These are phyloP conservation scores for Amanita thiersii DNA, from an alignment of 768 basidiomycete genomes.

Conservation along the genomic window DNA sequence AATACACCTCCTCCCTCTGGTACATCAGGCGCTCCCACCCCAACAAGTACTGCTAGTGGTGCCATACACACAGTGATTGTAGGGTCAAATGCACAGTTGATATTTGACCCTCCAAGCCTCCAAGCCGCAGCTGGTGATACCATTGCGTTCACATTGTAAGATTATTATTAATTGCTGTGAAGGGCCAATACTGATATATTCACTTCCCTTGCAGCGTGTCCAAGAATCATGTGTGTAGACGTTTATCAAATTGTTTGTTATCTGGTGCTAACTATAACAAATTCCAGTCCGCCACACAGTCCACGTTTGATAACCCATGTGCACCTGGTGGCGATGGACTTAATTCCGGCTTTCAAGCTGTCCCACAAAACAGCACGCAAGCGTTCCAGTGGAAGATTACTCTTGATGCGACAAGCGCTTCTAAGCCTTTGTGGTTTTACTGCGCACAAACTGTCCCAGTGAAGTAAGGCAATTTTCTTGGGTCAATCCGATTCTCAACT, in stretches of 20 bases:
- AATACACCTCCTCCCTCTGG: conserved; percentile 6
- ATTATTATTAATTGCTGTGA: neutral
- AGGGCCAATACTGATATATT: no score
- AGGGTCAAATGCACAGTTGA: conserved; percentile 2
- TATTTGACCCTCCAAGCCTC: conserved; percentile 11
- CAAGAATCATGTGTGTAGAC: conserved; percentile 22
- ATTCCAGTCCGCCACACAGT: conserved; percentile 34
- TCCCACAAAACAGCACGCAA: conserved; percentile 21
- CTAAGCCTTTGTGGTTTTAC: conserved; percentile 53
- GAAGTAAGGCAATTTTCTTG: conserved; percentile 15
- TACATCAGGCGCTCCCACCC: conserved; percentile 7
- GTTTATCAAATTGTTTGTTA: neutral
- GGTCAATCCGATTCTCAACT: no score
- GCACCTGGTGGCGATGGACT: conserved; percentile 26
- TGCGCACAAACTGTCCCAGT: conserved; percentile 37
- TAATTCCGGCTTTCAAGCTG: conserved; percentile 44
- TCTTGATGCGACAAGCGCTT: conserved; percentile 28
- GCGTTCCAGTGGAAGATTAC: conserved; percentile 35
- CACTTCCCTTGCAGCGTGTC: no score
- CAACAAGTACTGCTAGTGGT: conserved; percentile 8
- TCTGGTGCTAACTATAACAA: neutral
- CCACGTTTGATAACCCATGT: conserved; percentile 37
- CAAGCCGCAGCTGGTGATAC: conserved; percentile 24
- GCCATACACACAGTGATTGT: conserved; percentile 6
- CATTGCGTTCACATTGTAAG: conserved; percentile 31